phyloP scores from a whole-genome alignment of 2,329 filamentous ascomycete genomes.

The Ilyonectria sp. region DNA sequence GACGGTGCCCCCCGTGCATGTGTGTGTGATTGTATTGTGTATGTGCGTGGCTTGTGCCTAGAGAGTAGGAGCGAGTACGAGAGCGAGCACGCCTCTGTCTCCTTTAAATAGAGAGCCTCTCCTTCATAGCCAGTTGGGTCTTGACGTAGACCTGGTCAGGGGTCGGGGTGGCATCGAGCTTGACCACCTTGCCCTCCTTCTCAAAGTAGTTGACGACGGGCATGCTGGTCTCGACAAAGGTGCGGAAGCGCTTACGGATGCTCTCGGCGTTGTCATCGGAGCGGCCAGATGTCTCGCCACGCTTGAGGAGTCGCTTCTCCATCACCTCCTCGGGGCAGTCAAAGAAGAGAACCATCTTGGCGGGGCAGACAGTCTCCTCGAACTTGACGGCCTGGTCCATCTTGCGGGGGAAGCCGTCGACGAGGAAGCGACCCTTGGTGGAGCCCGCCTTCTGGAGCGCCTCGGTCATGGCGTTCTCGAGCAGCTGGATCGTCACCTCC shows the following conservation, averaged over 20 bases:
- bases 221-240: conserved; percentile 97
- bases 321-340: conserved; percentile 93
- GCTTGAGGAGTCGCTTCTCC: conserved; percentile 85
- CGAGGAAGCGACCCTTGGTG: conserved; percentile 79
- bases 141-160: conserved; percentile 74
- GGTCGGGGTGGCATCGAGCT: conserved; percentile 78
- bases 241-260: conserved; percentile 96
- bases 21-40: conserved; percentile 23
- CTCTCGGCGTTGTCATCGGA: conserved; percentile 95
- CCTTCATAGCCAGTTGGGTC: conserved; percentile 66
- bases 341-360: conserved; percentile 91
- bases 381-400: conserved; percentile 97
- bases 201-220: conserved; percentile 92
- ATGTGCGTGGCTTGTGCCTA: conserved; percentile 14
- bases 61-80: not conserved
- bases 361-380: conserved; percentile 88
- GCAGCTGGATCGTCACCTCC: conserved; percentile 94
- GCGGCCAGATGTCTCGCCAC: conserved; percentile 93
- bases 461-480: conserved; percentile 92
- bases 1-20: conserved; percentile 33
- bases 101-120: conserved; percentile 56
- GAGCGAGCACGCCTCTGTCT: not conserved
- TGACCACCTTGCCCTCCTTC: conserved; percentile 82
- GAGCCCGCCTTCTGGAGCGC: conserved; percentile 68
- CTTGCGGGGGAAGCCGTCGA: conserved; percentile 92